Conservation (phyloP, 2,329 filamentous ascomycete genomes). For the Amylocarpus encephaloides region DNA sequence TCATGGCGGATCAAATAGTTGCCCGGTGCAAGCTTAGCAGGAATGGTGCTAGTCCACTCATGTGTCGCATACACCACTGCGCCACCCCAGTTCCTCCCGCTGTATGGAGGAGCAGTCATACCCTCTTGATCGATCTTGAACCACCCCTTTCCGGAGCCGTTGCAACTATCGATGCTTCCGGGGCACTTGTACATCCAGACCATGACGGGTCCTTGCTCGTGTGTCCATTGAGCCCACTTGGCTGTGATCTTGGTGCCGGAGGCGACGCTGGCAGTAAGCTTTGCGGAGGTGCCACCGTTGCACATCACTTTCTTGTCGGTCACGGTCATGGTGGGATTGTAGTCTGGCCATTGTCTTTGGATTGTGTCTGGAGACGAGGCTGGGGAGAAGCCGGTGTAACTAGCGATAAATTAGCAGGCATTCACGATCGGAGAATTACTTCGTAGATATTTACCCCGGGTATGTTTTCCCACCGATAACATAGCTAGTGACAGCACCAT, state of each 20-base stretch:
- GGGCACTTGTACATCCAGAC: constrained; percentile 51
- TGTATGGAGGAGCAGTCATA: constrained; percentile 39
- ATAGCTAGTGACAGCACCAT: constrained; percentile 42
- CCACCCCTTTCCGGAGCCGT: constrained; percentile 47
- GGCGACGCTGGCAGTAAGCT: constrained; percentile 38
- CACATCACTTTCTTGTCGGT: constrained; percentile 47
- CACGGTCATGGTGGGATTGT: constrained; percentile 47
- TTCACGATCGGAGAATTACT: background rate
- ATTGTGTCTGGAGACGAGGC: constrained; percentile 44
- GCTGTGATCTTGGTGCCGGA: constrained; percentile 45
- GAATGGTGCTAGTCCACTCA: constrained; percentile 46
- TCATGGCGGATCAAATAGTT: constrained; percentile 53
- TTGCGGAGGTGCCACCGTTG: constrained; percentile 47
- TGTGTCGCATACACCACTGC: constrained; percentile 40
- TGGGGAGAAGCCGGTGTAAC: constrained; percentile 42
- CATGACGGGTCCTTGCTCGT: constrained; percentile 52
- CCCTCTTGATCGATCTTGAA: constrained; percentile 54
- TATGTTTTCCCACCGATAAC: constrained; percentile 39
- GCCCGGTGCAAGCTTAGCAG: constrained; percentile 42
- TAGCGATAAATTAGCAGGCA: constrained; percentile 2
- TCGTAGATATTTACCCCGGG: constrained; percentile 33
- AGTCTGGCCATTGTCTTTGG: constrained; percentile 51
- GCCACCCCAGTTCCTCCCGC: constrained; percentile 41
- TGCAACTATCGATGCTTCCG: constrained; percentile 41
- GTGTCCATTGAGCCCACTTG: constrained; percentile 51